Base-by-base conservation (phyloP, 208 protist species). In the Trichomonas gallinae region DNA sequence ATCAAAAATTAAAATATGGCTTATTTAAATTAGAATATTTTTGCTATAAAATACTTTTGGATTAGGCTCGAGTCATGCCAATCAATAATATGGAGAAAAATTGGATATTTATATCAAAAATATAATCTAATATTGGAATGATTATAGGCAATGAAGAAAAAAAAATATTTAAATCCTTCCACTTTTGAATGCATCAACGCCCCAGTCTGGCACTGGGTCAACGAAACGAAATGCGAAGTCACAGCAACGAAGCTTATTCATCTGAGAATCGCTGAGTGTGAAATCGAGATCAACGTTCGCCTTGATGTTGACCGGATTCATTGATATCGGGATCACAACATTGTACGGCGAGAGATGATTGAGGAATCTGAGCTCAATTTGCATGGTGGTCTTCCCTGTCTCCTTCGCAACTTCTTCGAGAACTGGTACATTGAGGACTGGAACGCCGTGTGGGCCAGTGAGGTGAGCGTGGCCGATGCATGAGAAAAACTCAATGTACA, bases 401-500 rank as follows among this genome's bases (percentile, higher is more conserved):
- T 93, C 87, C 34, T 93, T 58, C 13, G 87, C 40, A 38, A 93
- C 44, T 38, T 93, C 44, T 21, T 34, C 36, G 1, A 93, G 3
- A 15, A 93, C 44, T 38, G 87, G 87, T 23, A 58, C 87, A 8
- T 34, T 26, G 87, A 48, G 26, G 46, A 93, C 0, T 15, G 31
- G 15, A 31, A 17, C 44, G 13, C 13, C 13, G 15, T 38, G 51
- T 51, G 17, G 15, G 15, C 21, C 87, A 38, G 2, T n/a, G 17
- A 58, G 6, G 0, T 23, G 0, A 46, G 83, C 42, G 4, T 26
- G 46, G 44, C 49, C 97, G n/a, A 97, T 10, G 23, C 96, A 81
- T 42, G 45, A 96, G 85, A 97, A 97, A 0, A 63, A 11, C 23
- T 1, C 96, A 2, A 97, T 40, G 40, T 87, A 85, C 4, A 97